These are phyloP conservation scores for Debaryomyces psychrophilus DNA, from an alignment of 1,139 yeast genomes.

Conservation along the genomic window DNA sequence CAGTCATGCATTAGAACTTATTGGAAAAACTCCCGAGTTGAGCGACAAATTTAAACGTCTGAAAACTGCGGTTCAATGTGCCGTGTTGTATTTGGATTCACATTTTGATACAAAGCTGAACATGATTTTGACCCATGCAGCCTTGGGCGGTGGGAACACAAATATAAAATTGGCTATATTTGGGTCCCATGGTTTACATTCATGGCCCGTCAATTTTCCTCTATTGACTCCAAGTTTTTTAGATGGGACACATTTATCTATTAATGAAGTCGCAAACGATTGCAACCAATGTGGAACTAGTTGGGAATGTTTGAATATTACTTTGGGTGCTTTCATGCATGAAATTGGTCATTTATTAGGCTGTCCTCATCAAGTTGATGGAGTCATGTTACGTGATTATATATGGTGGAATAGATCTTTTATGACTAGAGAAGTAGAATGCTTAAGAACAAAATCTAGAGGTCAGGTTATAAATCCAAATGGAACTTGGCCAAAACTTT, in stretches of 20 bases:
- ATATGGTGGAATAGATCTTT: constrained; percentile 79
- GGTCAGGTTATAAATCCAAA: constrained; percentile 48
- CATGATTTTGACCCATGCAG: constrained; percentile 85
- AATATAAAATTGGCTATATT: constrained; percentile 79
- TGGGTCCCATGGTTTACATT: constrained; percentile 89
- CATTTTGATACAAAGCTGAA: constrained; percentile 70
- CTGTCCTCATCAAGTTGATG: constrained; percentile 87
- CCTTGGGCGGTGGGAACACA: constrained; percentile 85
- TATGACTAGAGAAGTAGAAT: constrained; percentile 67
- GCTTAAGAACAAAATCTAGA: constrained; percentile 52
- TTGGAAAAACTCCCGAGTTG: constrained; percentile 42
- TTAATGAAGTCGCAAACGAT: constrained; percentile 83
- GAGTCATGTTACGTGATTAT: constrained; percentile 90
- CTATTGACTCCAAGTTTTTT: constrained; percentile 67
- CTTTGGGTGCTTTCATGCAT: constrained; percentile 93
- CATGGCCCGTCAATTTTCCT: constrained; percentile 85
- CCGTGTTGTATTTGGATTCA: constrained; percentile 81
- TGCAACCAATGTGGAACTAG: constrained; percentile 79
- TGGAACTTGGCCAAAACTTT: constrained; percentile 57
- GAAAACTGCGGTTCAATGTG: constrained; percentile 68
- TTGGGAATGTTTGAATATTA: constrained; percentile 88
- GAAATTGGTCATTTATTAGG: constrained; percentile 92
- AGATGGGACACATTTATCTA: constrained; percentile 68
- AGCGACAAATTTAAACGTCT: constrained; percentile 19
- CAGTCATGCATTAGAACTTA: constrained; percentile 75